phyloP scores from a whole-genome alignment of 2,329 filamentous ascomycete genomes.

The Eutypella sp. region DNA sequence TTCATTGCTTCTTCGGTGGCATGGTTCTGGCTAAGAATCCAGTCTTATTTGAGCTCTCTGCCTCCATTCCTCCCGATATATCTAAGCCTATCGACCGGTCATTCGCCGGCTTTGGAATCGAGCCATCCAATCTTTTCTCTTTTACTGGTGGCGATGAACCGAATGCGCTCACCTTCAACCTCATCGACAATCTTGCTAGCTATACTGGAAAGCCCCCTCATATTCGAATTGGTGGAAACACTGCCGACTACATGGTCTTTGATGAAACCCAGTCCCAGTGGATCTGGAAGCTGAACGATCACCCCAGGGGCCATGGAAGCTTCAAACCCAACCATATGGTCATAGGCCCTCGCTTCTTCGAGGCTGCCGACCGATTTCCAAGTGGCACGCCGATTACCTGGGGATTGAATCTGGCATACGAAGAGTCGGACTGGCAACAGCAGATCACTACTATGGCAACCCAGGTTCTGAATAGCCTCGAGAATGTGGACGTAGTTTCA shows the following conservation, averaged over 20 bases:
- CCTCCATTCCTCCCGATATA: constrained; percentile 5
- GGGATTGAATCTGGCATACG: constrained; percentile 45
- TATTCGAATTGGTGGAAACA: constrained; percentile 46
- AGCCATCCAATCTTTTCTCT: constrained; percentile 47
- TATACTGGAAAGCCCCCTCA: constrained; percentile 44
- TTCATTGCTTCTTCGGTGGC: not conserved
- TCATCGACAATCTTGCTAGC: constrained; percentile 42
- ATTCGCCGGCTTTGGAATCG: constrained; percentile 47
- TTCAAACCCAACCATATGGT: constrained; percentile 38
- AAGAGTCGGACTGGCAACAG: constrained; percentile 36
- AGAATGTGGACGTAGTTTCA: constrained; percentile 20
- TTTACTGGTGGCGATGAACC: constrained; percentile 38
- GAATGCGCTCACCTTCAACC: constrained; percentile 41
- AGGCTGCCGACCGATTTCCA: constrained; percentile 43
- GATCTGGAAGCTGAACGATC: constrained; percentile 31
- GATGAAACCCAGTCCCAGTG: constrained; percentile 30
- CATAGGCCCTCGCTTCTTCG: constrained; percentile 42
- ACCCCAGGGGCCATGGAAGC: constrained; percentile 33
- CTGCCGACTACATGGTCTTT: constrained; percentile 45
- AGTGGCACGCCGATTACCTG: constrained; percentile 43
- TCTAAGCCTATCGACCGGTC: constrained; percentile 31
- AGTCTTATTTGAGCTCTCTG: not conserved
- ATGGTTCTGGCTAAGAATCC: not conserved
- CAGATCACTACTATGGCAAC: constrained; percentile 36
- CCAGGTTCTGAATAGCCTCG: constrained; percentile 15